These are phyloP conservation scores for Colletotrichum sp. DNA, from an alignment of 2,329 filamentous ascomycete genomes.

Conservation along the genomic window DNA sequence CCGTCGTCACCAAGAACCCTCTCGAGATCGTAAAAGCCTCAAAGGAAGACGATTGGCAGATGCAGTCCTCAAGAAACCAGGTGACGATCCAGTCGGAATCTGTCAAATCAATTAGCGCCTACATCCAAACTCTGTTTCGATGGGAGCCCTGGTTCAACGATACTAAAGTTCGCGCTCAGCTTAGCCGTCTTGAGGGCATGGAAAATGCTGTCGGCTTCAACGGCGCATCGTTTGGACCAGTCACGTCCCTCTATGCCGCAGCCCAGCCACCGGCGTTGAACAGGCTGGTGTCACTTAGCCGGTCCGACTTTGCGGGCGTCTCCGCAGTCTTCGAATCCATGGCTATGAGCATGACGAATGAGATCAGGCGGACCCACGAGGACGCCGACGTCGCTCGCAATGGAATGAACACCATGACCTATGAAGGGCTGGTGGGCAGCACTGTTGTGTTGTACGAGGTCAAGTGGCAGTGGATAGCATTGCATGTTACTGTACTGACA, in stretches of 20 bases:
- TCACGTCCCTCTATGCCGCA: too few species aligned
- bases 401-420: neutral
- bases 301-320: neutral
- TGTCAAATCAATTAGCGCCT: neutral
- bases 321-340: neutral
- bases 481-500: neutral
- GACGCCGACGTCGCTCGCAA: neutral
- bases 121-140: neutral
- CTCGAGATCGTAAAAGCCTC: too few species aligned
- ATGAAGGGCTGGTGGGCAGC: neutral
- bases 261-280: neutral
- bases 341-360: neutral
- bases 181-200: neutral
- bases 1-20: neutral
- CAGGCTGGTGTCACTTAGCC: too few species aligned
- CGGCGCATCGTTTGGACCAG: neutral
- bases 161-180: neutral
- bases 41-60: too few species aligned
- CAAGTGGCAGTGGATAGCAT: constrained; percentile 2
- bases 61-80: too few species aligned
- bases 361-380: neutral
- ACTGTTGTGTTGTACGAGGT: neutral
- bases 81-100: neutral
- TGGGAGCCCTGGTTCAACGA: neutral
- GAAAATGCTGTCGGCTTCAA: neutral